Conservation (phyloP, 208 protist genomes). For the Acanthamoeba triangularis region DNA sequence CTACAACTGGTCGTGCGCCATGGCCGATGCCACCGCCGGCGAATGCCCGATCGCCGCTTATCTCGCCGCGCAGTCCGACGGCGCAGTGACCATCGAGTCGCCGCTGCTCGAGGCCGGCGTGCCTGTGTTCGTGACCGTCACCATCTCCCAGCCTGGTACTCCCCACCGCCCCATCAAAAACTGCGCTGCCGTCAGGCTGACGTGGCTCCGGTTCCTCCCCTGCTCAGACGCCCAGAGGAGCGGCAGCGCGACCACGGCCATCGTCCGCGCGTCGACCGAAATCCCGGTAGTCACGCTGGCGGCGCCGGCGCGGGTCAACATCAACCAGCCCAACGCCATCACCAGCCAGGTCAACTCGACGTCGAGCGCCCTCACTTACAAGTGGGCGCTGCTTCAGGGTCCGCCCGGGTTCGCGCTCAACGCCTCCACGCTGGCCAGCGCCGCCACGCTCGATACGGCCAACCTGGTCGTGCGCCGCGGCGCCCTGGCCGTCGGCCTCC, state of each 20-base stretch:
- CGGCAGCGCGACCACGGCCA: background rate
- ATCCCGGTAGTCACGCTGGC: slow-evolving; percentile 10
- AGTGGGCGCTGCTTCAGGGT: background rate
- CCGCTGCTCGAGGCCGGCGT: background rate
- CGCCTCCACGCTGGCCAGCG: slow-evolving; percentile 3
- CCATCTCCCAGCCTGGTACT: background rate
- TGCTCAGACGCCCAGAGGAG: background rate
- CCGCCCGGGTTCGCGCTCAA: background rate
- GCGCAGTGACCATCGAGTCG: background rate
- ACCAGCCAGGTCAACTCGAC: background rate
- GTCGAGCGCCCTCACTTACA: background rate
- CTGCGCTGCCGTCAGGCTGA: background rate
- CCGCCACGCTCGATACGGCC: background rate
- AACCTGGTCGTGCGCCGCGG: slow-evolving; percentile 17
- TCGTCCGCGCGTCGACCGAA: background rate
- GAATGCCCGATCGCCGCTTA: background rate
- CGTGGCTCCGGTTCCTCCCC: too few relatives aligned
- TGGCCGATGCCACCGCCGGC: background rate
- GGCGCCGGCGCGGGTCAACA: background rate
- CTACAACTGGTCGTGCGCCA: slow-evolving; percentile 7
- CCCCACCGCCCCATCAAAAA: background rate
- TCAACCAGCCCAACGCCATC: slow-evolving; percentile 26
- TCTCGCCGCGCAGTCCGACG: background rate
- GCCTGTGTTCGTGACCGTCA: background rate
- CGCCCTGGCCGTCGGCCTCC: background rate